Conservation (phyloP, 164 flowering plant genomes). For the Santalum album region DNA sequence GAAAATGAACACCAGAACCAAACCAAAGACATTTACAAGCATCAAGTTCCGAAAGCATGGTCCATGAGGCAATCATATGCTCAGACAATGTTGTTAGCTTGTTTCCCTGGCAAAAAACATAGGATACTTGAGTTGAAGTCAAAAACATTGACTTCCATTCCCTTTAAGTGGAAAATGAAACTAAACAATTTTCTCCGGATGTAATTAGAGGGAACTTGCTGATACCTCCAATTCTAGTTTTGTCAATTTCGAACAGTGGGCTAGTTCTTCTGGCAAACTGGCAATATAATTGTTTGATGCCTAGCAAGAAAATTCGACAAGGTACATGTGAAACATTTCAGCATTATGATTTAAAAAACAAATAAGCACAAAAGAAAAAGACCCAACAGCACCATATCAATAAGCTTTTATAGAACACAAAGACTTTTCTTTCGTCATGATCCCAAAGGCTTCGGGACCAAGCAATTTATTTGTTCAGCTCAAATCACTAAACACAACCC, state of each 20-base stretch:
- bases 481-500: neutral
- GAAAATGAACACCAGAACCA: neutral
- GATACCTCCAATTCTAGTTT: constrained; percentile 88
- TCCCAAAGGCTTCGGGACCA: neutral
- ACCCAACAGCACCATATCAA: neutral
- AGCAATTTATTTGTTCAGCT: neutral
- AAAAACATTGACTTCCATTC: neutral
- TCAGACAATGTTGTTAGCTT: constrained; percentile 49
- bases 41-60: constrained; percentile 76
- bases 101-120: constrained; percentile 58
- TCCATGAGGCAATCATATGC: constrained; percentile 58
- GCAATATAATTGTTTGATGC: constrained; percentile 71
- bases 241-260: constrained; percentile 58
- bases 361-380: neutral
- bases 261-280: constrained; percentile 70
- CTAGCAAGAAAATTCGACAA: constrained; percentile 33
- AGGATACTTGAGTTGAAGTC: constrained; percentile 3
- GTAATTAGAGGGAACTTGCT: neutral
- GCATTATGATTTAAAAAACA: neutral
- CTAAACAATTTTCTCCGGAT: neutral
- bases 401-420: neutral
- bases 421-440: neutral
- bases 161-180: neutral
- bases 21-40: constrained; percentile 45
- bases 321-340: neutral